Conservation (phyloP, 2,329 filamentous ascomycete species). For the Orbilia javanica region DNA sequence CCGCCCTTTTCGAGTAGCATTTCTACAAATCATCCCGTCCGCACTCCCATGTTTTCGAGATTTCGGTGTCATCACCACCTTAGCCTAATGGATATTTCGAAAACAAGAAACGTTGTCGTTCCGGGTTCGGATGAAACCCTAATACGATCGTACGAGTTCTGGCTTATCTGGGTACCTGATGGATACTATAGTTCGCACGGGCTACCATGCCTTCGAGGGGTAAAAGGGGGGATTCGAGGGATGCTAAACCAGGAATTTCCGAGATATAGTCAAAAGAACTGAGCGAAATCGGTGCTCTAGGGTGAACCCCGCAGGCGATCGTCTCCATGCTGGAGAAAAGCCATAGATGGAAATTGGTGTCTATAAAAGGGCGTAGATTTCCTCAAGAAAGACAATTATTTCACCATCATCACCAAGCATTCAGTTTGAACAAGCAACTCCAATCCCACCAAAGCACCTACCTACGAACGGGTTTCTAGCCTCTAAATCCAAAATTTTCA, state of each 20-base stretch:
- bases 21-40: constrained; percentile 1
- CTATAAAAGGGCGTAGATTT: constrained; percentile 22
- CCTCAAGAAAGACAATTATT: not conserved
- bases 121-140: constrained; percentile 9
- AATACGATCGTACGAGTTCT: constrained; percentile 17
- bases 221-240: not conserved
- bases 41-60: not conserved
- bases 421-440: not conserved
- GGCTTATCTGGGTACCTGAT: not conserved
- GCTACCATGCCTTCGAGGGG: not conserved
- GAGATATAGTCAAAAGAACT: not conserved
- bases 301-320: not conserved
- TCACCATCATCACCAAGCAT: constrained; percentile 17
- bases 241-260: not conserved
- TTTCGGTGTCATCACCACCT: constrained; percentile 1
- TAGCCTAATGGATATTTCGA: constrained; percentile 12
- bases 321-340: not conserved
- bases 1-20: not conserved
- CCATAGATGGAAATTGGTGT: not conserved
- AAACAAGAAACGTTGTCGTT: not conserved
- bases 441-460: not conserved
- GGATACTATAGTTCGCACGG: not conserved
- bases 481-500: constrained; percentile 9
- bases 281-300: constrained; percentile 5
- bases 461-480: constrained; percentile 2